Evolutionary conservation across 805 yeast species (phyloP).

Genomic region (Metschnikowia similis): DNA sequence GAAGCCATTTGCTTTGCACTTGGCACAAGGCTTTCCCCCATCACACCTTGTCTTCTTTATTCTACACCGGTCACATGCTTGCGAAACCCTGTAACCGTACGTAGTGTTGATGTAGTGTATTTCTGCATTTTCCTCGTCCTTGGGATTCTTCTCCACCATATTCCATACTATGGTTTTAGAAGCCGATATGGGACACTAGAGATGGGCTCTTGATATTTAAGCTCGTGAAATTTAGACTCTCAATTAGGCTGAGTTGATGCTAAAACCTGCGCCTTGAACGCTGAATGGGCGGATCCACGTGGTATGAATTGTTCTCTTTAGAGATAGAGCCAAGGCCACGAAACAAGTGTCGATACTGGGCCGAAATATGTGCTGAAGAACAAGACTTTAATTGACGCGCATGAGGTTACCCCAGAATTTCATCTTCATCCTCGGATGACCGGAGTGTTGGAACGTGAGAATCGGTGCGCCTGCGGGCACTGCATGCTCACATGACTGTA

Average conservation of each 20-base stretch:
- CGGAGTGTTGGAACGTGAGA: neutral
- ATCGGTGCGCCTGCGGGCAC: too few relatives aligned
- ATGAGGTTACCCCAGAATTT: slow-evolving; percentile 3
- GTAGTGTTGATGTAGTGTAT: slow-evolving; percentile 33
- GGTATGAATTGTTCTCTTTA: neutral
- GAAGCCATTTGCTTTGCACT: slow-evolving; percentile 61
- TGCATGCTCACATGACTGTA: too few relatives aligned
- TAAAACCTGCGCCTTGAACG: too few relatives aligned
- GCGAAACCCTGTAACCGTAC: slow-evolving; percentile 53
- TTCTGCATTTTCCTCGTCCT: neutral
- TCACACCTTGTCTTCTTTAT: slow-evolving; percentile 75
- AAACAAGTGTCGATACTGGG: neutral
- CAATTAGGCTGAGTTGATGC: too few relatives aligned
- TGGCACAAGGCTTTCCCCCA: slow-evolving; percentile 67
- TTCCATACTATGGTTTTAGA: neutral
- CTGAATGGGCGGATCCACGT: neutral
- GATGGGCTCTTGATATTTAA: neutral
- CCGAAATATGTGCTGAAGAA: neutral
- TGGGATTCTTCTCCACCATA: neutral
- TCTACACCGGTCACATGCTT: slow-evolving; percentile 80
- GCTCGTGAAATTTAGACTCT: too few relatives aligned
- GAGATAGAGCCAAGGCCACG: neutral
- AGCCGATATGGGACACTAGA: neutral
- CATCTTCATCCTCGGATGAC: neutral
- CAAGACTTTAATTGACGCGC: neutral